Percentiles rank a stretch among this genome's conserved stretches.
phyloP scores from a whole-genome alignment of 306 rosid genomes.

The Phaseolus lunatus region DNA sequence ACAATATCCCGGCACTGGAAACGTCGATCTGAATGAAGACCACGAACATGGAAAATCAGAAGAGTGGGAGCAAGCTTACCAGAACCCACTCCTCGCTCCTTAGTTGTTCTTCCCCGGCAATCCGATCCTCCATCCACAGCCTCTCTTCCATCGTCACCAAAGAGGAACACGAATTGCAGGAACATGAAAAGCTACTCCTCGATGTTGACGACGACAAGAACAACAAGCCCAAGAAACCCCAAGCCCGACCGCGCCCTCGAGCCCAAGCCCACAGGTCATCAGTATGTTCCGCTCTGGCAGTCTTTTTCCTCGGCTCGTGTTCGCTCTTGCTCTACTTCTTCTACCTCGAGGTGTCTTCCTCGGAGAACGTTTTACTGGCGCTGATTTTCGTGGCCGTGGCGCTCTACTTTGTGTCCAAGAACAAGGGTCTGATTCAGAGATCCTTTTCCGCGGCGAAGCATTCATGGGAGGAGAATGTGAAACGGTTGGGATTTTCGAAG shows the following conservation, averaged over 20 bases:
- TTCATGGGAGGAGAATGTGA: slow-evolving; percentile 65
- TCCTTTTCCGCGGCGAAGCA: slow-evolving; percentile 58
- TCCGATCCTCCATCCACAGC: slow-evolving; percentile 93
- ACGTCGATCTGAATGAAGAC: not conserved
- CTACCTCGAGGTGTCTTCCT: slow-evolving; percentile 62
- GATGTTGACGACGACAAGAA: slow-evolving; percentile 52
- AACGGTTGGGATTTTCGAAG: slow-evolving; percentile 58
- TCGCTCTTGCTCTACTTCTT: slow-evolving; percentile 57
- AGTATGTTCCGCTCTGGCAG: not conserved
- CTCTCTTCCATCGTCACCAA: slow-evolving; percentile 69
- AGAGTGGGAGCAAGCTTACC: slow-evolving; percentile 75
- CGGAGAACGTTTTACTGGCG: slow-evolving; percentile 79
- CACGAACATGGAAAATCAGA: slow-evolving; percentile 71
- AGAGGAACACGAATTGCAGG: slow-evolving; percentile 44
- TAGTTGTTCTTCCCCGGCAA: slow-evolving; percentile 82
- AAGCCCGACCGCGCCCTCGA: not conserved
- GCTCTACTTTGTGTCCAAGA: slow-evolving; percentile 71
- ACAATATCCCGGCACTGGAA: slow-evolving; percentile 61
- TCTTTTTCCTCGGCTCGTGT: slow-evolving; percentile 50
- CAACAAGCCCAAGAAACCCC: slow-evolving; percentile 48
- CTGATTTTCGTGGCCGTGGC: slow-evolving; percentile 81
- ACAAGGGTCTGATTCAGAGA: slow-evolving; percentile 66
- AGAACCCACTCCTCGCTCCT: slow-evolving; percentile 91
- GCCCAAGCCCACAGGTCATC: not conserved
- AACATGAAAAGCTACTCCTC: not conserved